Evolutionary conservation across 768 basidiomycete genomes (phyloP).

Genomic region (Lactifluus subvellereus): DNA sequence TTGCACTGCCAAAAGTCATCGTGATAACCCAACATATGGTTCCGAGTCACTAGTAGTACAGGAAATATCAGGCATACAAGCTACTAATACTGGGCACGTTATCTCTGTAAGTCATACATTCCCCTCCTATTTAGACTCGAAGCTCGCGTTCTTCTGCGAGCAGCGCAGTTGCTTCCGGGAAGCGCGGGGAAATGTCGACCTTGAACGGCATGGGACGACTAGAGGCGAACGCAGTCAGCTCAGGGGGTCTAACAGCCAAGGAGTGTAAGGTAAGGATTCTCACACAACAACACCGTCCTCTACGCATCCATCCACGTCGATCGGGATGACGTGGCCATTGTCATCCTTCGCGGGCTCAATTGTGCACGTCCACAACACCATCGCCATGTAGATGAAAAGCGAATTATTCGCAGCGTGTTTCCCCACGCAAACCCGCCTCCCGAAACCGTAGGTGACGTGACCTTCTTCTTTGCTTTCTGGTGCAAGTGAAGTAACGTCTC

Average conservation of each 20-base stretch:
- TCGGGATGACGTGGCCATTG: neutral
- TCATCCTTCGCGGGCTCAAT: constrained; percentile 7
- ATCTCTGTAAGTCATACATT: too few species aligned
- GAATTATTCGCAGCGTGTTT: constrained; percentile 14
- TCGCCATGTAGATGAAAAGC: constrained; percentile 14
- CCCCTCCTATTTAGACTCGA: neutral
- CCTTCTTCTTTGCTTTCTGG: constrained; percentile 13
- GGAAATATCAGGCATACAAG: too few species aligned
- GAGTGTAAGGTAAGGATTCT: neutral
- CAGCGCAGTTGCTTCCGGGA: constrained; percentile 11
- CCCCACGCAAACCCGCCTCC: constrained; percentile 8
- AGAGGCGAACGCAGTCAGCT: neutral
- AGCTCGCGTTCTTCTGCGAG: constrained; percentile 8
- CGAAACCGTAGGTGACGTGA: constrained; percentile 19
- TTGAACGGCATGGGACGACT: constrained; percentile 17
- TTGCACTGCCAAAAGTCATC: too few species aligned
- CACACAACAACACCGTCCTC: constrained; percentile 19
- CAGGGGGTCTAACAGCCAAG: too few species aligned
- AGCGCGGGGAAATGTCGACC: constrained; percentile 11
- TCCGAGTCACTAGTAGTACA: too few species aligned
- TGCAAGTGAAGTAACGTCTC: neutral
- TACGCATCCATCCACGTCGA: constrained; percentile 16
- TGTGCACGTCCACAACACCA: constrained; percentile 3
- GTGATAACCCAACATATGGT: too few species aligned
- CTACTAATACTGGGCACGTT: too few species aligned